Evolutionary conservation across 2,329 filamentous ascomycete genomes (phyloP).

Genomic region (Nemania sp.): DNA sequence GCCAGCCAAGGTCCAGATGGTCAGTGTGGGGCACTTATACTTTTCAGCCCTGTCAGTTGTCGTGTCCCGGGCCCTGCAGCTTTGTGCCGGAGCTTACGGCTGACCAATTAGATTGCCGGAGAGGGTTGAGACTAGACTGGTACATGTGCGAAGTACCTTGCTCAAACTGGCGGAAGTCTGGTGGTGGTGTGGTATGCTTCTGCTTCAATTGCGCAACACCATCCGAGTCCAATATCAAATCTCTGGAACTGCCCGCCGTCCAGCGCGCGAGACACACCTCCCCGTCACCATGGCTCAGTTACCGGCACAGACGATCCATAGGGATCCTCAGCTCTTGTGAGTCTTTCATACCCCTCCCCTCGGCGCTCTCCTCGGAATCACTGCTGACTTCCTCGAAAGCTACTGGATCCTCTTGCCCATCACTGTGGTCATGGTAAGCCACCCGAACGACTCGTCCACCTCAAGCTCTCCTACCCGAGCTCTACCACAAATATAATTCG

Average conservation of each 20-base stretch:
- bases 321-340: slow-evolving; percentile 98
- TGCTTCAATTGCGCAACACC: neutral
- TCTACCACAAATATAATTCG: neutral
- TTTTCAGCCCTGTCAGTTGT: neutral
- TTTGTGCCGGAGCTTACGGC: slow-evolving; percentile 18
- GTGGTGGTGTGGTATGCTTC: too few relatives aligned
- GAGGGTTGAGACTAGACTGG: too few relatives aligned
- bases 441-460: neutral
- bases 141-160: too few relatives aligned
- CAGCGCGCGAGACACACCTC: slow-evolving; percentile 9
- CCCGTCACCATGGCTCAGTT: slow-evolving; percentile 73
- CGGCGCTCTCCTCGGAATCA: neutral
- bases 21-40: slow-evolving; percentile 24
- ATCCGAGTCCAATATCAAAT: neutral
- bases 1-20: too few relatives aligned
- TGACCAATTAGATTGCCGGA: neutral
- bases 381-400: slow-evolving; percentile 53
- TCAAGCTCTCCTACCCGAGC: slow-evolving; percentile 13
- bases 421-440: slow-evolving; percentile 85
- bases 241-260: slow-evolving; percentile 3
- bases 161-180: too few relatives aligned
- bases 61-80: too few relatives aligned
- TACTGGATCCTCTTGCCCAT: slow-evolving; percentile 99
- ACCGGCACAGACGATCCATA: slow-evolving; percentile 90
- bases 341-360: slow-evolving; percentile 41